A percentile compares a stretch with the other conserved stretches of the same genome.
phyloP scores from a whole-genome alignment of 2,329 filamentous ascomycete species.

The Talaromyces sp. region DNA sequence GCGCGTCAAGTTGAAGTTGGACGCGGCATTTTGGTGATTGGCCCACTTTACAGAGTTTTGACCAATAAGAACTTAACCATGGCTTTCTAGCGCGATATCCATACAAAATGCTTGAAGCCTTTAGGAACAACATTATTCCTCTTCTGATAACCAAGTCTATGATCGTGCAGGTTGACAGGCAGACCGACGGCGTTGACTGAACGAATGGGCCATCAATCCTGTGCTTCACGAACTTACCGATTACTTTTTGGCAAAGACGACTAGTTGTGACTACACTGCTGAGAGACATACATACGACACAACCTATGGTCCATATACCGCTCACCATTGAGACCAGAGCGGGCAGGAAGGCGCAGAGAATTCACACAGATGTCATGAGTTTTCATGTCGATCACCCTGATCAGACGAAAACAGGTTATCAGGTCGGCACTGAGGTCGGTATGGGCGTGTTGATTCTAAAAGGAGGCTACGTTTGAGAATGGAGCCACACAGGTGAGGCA shows the following conservation, averaged over 20 bases:
- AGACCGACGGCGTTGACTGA: too few relatives aligned
- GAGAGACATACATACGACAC: background rate
- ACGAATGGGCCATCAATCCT: background rate
- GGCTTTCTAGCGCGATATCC: background rate
- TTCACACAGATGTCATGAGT: background rate
- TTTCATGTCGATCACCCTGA: background rate
- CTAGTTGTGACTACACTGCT: background rate
- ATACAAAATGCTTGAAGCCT: background rate
- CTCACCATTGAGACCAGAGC: background rate
- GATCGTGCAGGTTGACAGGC: too few relatives aligned
- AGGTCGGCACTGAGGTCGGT: background rate
- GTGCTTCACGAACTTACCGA: background rate
- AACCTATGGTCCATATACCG: background rate
- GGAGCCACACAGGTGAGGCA: background rate
- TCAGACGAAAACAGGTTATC: background rate
- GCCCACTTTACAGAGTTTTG: background rate
- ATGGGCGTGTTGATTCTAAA: background rate
- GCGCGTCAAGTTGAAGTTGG: background rate
- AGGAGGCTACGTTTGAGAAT: background rate
- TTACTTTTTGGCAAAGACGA: background rate
- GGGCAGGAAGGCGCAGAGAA: background rate
- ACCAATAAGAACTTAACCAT: background rate
- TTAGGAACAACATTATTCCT: background rate
- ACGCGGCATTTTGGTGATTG: slow-evolving; percentile 4
- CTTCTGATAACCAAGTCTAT: background rate